phyloP scores from a whole-genome alignment of 1,284 basidiomycete species.

The Wolfiporia cocos region DNA sequence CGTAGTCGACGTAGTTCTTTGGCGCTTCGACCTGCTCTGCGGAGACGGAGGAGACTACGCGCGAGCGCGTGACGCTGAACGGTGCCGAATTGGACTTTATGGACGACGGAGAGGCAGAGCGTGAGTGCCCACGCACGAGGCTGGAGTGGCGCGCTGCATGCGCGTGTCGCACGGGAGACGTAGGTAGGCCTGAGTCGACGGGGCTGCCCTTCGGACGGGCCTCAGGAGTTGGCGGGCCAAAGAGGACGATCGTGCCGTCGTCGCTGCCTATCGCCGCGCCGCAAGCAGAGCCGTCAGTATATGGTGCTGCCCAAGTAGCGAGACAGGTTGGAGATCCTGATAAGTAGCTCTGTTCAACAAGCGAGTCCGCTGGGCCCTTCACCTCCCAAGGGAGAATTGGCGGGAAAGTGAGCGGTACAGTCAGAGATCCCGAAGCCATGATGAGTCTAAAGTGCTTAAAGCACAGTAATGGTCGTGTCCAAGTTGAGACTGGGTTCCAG shows the following conservation, averaged over 20 bases:
- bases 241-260: conserved; percentile 31
- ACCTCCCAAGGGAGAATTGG: too few relatives aligned
- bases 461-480: too few relatives aligned
- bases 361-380: too few relatives aligned
- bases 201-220: conserved; percentile 1
- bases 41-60: conserved; percentile 63
- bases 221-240: conserved; percentile 11
- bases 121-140: conserved; percentile 23
- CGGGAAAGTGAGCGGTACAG: too few relatives aligned
- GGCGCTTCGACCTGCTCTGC: conserved; percentile 64
- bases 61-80: conserved; percentile 37
- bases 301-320: conserved; percentile 4
- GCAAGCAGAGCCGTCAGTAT: too few relatives aligned
- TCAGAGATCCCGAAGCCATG: too few relatives aligned
- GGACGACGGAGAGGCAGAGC: conserved; percentile 28
- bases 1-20: conserved; percentile 71
- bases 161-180: too few relatives aligned
- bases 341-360: conserved; percentile 2
- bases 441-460: too few relatives aligned
- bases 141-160: too few relatives aligned
- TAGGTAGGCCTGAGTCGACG: too few relatives aligned
- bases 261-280: conserved; percentile 21
- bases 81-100: conserved; percentile 21
- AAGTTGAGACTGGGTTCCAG: too few relatives aligned
- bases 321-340: conserved; percentile 4